Percentiles rank a stretch among this genome's conserved stretches.
phyloP scores from a whole-genome alignment of 257 asterid genomes.

The Leonotis leonurus region DNA sequence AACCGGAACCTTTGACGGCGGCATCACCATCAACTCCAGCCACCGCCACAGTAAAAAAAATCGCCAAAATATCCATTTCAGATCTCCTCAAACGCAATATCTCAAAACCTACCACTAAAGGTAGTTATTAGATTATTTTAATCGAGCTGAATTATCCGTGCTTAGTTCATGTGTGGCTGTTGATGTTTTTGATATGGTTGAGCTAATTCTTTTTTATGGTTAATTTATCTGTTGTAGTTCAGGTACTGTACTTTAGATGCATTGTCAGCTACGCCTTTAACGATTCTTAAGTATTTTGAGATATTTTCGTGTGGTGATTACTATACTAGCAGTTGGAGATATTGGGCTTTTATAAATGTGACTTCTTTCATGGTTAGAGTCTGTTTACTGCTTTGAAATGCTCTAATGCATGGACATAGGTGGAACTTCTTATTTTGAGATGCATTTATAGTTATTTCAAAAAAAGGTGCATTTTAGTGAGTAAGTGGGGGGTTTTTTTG shows the following conservation, averaged over 20 bases:
- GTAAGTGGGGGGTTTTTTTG: background rate
- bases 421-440: background rate
- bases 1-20: constrained; percentile 23
- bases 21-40: constrained; percentile 16
- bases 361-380: background rate
- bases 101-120: constrained; percentile 19
- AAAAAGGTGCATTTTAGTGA: background rate
- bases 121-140: constrained; percentile 7
- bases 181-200: background rate
- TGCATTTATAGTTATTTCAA: no score
- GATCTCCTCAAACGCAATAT: constrained; percentile 67
- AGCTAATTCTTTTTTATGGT: background rate
- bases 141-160: background rate
- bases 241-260: background rate
- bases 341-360: background rate
- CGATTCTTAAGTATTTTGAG: background rate
- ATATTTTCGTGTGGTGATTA: background rate
- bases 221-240: background rate
- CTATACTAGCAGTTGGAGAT: background rate
- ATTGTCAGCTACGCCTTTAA: background rate
- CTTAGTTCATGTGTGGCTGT: background rate
- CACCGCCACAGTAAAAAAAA: constrained; percentile 19
- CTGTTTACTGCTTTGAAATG: background rate
- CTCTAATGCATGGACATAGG: background rate
- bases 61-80: constrained; percentile 39